These are phyloP conservation scores for Dryas alaskensis DNA, from an alignment of 306 rosid genomes.

Conservation along the genomic window DNA sequence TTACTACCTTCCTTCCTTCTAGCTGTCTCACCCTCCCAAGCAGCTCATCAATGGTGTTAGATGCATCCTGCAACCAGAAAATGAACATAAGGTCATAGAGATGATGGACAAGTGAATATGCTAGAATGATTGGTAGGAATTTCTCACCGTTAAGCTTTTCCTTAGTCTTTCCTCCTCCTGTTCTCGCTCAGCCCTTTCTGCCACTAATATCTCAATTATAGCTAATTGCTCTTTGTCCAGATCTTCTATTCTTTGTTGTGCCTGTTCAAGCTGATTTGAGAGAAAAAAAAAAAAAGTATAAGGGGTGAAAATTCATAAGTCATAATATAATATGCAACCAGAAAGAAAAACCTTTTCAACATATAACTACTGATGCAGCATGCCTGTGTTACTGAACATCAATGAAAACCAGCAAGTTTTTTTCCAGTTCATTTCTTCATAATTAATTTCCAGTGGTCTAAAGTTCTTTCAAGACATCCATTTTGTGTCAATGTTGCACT, in stretches of 20 bases:
- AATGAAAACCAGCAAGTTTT: background rate
- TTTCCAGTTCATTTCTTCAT: background rate
- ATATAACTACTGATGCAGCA: background rate
- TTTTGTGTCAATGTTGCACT: background rate
- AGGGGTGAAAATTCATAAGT: slow-evolving; percentile 1
- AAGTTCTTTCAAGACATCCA: too few relatives aligned
- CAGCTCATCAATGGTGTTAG: slow-evolving; percentile 21
- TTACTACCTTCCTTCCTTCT: slow-evolving; percentile 13
- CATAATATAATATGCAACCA: background rate
- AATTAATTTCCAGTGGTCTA: background rate
- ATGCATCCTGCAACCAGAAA: slow-evolving; percentile 24
- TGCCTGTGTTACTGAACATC: background rate
- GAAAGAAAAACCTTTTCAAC: background rate
- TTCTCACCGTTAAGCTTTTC: slow-evolving; percentile 29
- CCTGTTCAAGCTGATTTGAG: slow-evolving; percentile 42
- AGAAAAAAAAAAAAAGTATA: background rate
- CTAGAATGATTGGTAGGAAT: background rate
- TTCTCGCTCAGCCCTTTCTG: slow-evolving; percentile 63
- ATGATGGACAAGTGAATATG: background rate
- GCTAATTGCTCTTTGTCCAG: slow-evolving; percentile 60
- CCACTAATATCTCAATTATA: slow-evolving; percentile 58
- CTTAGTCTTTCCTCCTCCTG: slow-evolving; percentile 54
- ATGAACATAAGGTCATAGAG: background rate
- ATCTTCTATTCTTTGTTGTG: slow-evolving; percentile 42
- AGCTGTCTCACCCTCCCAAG: slow-evolving; percentile 25